These are phyloP conservation scores for Backusella australiensis DNA, from an alignment of 192 early-diverging fungal genomes.

Conservation along the genomic window DNA sequence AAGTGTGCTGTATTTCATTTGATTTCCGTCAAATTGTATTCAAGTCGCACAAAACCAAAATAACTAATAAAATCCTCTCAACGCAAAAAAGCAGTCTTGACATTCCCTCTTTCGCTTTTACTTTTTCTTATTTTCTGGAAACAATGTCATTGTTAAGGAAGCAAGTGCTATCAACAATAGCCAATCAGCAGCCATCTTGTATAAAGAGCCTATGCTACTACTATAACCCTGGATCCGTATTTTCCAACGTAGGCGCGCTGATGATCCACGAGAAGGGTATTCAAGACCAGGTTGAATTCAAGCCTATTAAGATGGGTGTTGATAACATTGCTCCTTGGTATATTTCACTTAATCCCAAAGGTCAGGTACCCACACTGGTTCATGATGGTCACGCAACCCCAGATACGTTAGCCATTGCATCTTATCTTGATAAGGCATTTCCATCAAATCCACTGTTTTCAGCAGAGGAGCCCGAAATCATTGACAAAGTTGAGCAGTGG, in stretches of 20 bases:
- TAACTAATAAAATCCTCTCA: too few species aligned
- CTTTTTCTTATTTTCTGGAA: neutral
- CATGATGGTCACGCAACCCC: neutral
- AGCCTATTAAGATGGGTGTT: neutral
- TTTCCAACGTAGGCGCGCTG: neutral
- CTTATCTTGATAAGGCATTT: neutral
- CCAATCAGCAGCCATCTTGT: neutral
- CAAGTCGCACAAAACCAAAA: too few species aligned
- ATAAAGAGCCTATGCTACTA: neutral
- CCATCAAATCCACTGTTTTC: neutral
- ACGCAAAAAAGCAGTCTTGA: neutral
- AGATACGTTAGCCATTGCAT: neutral
- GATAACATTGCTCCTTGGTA: slow-evolving; percentile 18
- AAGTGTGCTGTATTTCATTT: too few species aligned
- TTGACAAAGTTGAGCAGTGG: neutral
- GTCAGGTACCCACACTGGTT: slow-evolving; percentile 13
- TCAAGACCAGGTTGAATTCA: slow-evolving; percentile 5
- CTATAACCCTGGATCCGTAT: slow-evolving; percentile 1
- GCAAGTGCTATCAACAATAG: neutral
- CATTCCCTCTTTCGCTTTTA: neutral
- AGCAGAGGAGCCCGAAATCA: neutral
- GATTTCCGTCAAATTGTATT: too few species aligned
- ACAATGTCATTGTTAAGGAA: neutral
- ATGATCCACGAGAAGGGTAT: neutral
- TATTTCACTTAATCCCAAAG: slow-evolving; percentile 17